Evolutionary conservation across 345 rosid genomes (phyloP).

Genomic region (Acer campestre): DNA sequence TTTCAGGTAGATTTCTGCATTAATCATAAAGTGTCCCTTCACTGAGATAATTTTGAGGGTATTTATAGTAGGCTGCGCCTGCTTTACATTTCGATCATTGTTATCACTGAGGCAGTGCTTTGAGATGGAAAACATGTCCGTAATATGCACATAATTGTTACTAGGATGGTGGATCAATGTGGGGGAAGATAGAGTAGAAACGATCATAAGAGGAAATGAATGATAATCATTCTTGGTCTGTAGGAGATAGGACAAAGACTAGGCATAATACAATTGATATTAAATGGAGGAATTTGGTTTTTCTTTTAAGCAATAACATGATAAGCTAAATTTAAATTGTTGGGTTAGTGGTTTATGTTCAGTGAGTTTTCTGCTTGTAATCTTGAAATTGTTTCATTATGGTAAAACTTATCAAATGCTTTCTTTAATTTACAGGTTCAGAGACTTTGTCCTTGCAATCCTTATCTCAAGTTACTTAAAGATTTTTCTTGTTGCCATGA

Average conservation of each 20-base stretch:
- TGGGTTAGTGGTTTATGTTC: not conserved
- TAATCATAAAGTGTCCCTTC: not conserved
- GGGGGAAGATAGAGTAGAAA: not conserved
- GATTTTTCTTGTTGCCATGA: slow-evolving; percentile 67
- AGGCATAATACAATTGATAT: not conserved
- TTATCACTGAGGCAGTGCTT: not conserved
- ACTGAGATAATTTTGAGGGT: not conserved
- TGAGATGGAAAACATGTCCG: not conserved
- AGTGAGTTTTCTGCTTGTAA: not conserved
- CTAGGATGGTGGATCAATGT: not conserved
- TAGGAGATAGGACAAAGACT: not conserved
- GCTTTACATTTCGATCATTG: not conserved
- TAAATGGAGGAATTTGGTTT: not conserved
- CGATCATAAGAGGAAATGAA: not conserved
- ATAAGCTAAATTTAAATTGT: not conserved
- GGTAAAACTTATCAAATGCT: not conserved
- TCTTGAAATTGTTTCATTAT: not conserved
- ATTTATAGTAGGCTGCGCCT: not conserved
- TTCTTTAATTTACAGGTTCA: slow-evolving; percentile 35
- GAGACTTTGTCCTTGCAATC: slow-evolving; percentile 52
- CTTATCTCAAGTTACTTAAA: slow-evolving; percentile 79
- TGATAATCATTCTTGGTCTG: not conserved
- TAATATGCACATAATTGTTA: not conserved
- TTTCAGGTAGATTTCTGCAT: slow-evolving; percentile 45
- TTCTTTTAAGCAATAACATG: not conserved